These are phyloP conservation scores for Halenospora varia DNA, from an alignment of 495 filamentous ascomycete species.

Conservation along the genomic window DNA sequence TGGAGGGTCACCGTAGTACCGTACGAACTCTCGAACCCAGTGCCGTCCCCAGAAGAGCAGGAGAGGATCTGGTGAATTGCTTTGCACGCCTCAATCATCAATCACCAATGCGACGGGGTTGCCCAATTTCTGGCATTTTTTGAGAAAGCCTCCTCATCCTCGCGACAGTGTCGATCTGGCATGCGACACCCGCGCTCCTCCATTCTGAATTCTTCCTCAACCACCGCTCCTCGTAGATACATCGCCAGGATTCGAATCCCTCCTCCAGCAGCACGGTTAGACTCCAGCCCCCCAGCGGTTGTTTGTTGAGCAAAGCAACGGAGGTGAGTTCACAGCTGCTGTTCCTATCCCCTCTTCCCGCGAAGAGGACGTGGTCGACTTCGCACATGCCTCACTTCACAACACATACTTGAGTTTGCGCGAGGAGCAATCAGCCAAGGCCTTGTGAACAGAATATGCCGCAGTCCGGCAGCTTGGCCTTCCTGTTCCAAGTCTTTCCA, in stretches of 20 bases:
- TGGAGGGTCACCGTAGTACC: too few species aligned
- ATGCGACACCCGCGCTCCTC: background rate
- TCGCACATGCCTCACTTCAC: background rate
- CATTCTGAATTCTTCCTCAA: background rate
- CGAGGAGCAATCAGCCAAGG: conserved; percentile 8
- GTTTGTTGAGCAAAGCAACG: background rate
- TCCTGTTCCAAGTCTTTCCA: background rate
- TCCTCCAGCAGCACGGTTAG: background rate
- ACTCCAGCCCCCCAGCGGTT: background rate
- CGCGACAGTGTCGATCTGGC: background rate
- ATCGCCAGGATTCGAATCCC: background rate
- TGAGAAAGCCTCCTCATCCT: too few species aligned
- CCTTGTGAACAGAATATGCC: conserved; percentile 1
- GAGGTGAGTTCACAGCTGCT: background rate
- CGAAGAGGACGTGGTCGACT: background rate
- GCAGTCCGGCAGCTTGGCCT: conserved; percentile 12
- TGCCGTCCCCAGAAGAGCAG: too few species aligned
- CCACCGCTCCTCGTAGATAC: background rate
- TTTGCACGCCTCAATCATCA: too few species aligned
- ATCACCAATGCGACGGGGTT: too few species aligned
- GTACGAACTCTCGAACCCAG: too few species aligned
- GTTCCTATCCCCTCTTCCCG: background rate
- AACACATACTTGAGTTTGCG: conserved; percentile 1
- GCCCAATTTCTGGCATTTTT: too few species aligned
- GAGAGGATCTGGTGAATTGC: too few species aligned